Base-by-base conservation (phyloP, 306 rosid genomes). In the Lathyrus oleraceus region DNA sequence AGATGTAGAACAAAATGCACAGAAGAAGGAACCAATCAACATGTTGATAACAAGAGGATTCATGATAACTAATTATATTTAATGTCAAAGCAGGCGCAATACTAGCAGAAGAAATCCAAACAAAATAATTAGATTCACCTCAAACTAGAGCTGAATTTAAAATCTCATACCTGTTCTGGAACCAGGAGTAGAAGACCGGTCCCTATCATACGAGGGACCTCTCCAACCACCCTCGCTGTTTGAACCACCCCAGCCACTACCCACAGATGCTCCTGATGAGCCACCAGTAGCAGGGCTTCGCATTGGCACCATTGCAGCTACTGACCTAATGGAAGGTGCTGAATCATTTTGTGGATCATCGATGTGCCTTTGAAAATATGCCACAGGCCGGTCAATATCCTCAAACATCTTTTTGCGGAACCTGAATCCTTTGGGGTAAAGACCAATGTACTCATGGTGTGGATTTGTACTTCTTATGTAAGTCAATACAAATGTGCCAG, bases 251-350 rank as follows among this genome's bases (percentile, higher is more conserved):
- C 97, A 90, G 45, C 91, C 87, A 72, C 96, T 81, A 70, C 91
- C 98, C 10, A 14, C 87, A 23, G 96, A 87, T 71, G 85, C 84
- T 68, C 90, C 97, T 1, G 97, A 88, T 44, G 98, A 90, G 74
- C 94, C 97, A 69, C 97, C 97, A 67, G 89, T 61, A n/a, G 97
- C 95, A 63, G 97, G 99, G 78, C 99, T 94, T 69, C 99, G 86
- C 91, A 94, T 94, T 10, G 97, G 99, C 35, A 94, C 99, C 96
- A 89, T 88, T 14, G 99, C 99, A 82, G 99, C 97, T 25, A 94
- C 89, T 16, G 99, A 94, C 82, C 99, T 91, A 48, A 94, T 87
- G 53, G 99, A 94, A 27, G 89, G 99, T 11, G 91, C 86, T 0
- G 91, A 83, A 45, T 87, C 95, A 80, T 83, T 84, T 73, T 76